phyloP scores from a whole-genome alignment of 345 rosid genomes.

The Citrus inodora region DNA sequence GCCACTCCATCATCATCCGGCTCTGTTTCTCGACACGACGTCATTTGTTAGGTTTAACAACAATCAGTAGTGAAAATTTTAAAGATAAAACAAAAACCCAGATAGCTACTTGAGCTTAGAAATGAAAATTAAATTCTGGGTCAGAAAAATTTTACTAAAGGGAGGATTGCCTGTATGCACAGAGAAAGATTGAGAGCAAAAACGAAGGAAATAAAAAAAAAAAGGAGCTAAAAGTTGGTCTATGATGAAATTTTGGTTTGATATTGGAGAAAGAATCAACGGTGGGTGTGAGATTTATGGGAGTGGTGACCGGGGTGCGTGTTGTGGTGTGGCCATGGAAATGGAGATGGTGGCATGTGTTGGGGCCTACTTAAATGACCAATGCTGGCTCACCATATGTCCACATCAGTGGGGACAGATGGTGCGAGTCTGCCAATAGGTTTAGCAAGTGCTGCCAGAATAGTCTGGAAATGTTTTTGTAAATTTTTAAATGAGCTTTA shows the following conservation, averaged over 20 bases:
- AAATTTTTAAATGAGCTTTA: conserved; percentile 19
- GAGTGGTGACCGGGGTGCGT: background rate
- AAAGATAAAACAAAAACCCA: background rate
- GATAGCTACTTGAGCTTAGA: background rate
- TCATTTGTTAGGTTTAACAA: background rate
- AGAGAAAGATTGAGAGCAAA: background rate
- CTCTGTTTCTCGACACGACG: background rate
- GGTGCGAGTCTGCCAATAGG: conserved; percentile 16
- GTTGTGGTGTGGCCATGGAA: background rate
- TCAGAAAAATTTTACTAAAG: background rate
- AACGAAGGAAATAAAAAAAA: background rate
- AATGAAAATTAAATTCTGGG: background rate
- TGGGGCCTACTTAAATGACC: conserved; percentile 4
- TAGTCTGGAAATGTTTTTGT: conserved; percentile 14
- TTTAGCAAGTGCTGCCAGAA: conserved; percentile 7
- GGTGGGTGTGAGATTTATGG: conserved; percentile 29
- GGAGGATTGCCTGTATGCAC: background rate
- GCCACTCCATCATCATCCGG: conserved; percentile 27
- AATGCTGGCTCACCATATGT: conserved; percentile 15
- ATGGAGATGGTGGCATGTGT: conserved; percentile 19
- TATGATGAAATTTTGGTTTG: background rate
- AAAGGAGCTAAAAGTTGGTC: background rate
- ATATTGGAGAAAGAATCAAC: conserved; percentile 12
- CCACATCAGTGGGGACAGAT: conserved; percentile 13
- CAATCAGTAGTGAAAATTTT: background rate